A percentile compares a stretch with the other conserved stretches of the same genome.
Evolutionary conservation across 176 grass and related monocot species (phyloP).

Genomic region (Aegilops sharonensis): DNA sequence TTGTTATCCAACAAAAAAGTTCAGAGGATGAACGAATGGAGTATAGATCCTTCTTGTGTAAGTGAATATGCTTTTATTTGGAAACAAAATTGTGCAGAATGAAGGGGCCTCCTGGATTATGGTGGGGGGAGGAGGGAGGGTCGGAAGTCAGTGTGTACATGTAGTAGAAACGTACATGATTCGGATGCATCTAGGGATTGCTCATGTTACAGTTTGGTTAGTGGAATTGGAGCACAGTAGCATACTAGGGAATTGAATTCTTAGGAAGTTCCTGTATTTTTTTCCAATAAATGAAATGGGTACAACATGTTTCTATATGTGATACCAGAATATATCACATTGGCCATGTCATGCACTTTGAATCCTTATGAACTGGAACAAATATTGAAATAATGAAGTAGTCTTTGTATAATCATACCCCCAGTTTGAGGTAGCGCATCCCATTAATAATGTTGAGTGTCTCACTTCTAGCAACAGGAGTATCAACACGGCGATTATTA

Average conservation of each 20-base stretch:
- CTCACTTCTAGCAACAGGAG: slow-evolving; percentile 75
- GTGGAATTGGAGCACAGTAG: not conserved
- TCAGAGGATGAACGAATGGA: not conserved
- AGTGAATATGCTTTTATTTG: not conserved
- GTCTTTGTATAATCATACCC: slow-evolving; percentile 55
- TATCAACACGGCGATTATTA: slow-evolving; percentile 74
- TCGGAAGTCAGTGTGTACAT: not conserved
- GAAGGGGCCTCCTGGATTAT: not conserved
- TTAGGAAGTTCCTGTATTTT: not conserved
- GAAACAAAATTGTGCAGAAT: slow-evolving; percentile 13
- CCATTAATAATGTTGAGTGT: slow-evolving; percentile 97
- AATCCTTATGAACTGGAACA: slow-evolving; percentile 14
- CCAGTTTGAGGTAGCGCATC: slow-evolving; percentile 98
- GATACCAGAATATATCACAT: slow-evolving; percentile 10
- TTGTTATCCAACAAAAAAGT: slow-evolving; percentile 15
- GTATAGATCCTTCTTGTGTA: slow-evolving; percentile 16
- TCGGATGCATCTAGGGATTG: not conserved
- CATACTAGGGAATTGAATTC: not conserved
- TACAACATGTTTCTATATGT: not conserved
- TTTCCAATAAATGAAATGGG: not conserved
- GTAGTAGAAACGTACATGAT: not conserved
- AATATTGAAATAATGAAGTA: slow-evolving; percentile 27
- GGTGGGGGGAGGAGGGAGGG: too few relatives aligned
- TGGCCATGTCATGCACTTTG: not conserved
- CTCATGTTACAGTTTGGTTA: slow-evolving; percentile 23